These are phyloP conservation scores for Colletotrichum nymphaeae DNA, from an alignment of 2,329 filamentous ascomycete genomes.

Conservation along the genomic window DNA sequence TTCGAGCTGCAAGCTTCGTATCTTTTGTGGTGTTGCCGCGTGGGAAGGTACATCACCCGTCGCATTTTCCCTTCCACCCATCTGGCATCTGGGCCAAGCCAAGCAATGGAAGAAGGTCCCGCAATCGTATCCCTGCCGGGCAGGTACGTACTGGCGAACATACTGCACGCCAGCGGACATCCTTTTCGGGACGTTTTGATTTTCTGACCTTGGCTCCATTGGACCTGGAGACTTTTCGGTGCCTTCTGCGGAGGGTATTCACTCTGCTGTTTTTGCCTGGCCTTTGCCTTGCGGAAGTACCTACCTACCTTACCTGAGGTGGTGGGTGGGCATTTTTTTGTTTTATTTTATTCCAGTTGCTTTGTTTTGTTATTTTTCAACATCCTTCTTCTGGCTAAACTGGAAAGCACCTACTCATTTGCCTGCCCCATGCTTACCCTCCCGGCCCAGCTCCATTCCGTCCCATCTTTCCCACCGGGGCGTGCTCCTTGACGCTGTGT, in stretches of 20 bases:
- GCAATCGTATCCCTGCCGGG: neutral
- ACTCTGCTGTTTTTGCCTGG: neutral
- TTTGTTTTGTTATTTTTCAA: neutral
- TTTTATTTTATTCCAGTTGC: neutral
- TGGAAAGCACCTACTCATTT: neutral
- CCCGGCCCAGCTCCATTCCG: slow-evolving; percentile 7
- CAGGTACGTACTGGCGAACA: neutral
- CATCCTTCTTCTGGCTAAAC: neutral
- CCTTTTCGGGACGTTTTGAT: slow-evolving; percentile 20
- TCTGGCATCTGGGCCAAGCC: no score
- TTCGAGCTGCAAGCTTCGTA: slow-evolving; percentile 14
- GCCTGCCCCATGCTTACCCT: neutral
- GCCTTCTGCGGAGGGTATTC: neutral
- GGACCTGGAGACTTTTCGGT: neutral
- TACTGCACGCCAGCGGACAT: neutral
- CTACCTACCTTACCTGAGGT: no score
- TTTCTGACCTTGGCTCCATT: neutral
- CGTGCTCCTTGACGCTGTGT: neutral
- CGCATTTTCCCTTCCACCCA: neutral
- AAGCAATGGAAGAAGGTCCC: no score
- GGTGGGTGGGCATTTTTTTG: no score
- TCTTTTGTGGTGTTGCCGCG: neutral
- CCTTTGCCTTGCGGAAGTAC: neutral
- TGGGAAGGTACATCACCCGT: neutral
- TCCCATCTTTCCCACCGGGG: slow-evolving; percentile 6